Base-by-base conservation (phyloP, 345 rosid species). In the Pistacia atlantica region DNA sequence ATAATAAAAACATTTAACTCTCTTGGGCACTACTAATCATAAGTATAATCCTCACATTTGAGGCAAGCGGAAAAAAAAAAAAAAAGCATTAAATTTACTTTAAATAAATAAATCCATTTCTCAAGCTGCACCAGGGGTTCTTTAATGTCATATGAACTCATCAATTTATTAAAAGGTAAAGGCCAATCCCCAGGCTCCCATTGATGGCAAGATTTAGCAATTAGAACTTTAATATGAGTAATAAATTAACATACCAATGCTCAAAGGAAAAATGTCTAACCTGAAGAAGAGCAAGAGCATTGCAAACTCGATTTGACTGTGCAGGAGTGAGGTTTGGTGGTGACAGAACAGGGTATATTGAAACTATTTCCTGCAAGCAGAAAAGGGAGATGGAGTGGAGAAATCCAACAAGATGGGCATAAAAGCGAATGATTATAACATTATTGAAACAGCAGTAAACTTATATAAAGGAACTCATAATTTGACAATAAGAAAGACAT, bases 271-370 rank as follows among this genome's bases (percentile, higher is more conserved):
- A 69, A 38, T 8, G 46, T 20, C 52, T 59, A 55, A 96, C 99
- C 97, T 97, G 99, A 85, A 97, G 98, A 81, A 97, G 97, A 46
- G 99, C 99, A 51, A 97, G 94, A 62, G 97, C 97, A 83, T 97
- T 94, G 84, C 99, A 97, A 59, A 97, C 99, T 77, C 99, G 90
- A 82, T 92, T 94, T 51, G 99, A 97, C 76, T 94, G 98, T 12
- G 97, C 93, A 11, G 97, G 94, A 79, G 90, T 84, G 69, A 97
- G 83, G 82, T 86, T 91, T 17, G 98, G 99, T 31, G 99, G 98
- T 11, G 99, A 84, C 20, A 97, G 91, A 82, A 92, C 95, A 82
- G 97, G 95, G 80, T 94, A 97, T 85, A 97, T 92, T 59, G 97
- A 94, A 65, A 97, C 95, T 48, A 97, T 94, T 86, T 97, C 99